phyloP scores from a whole-genome alignment of 140 eudicot species.

The Anethum foeniculum region DNA sequence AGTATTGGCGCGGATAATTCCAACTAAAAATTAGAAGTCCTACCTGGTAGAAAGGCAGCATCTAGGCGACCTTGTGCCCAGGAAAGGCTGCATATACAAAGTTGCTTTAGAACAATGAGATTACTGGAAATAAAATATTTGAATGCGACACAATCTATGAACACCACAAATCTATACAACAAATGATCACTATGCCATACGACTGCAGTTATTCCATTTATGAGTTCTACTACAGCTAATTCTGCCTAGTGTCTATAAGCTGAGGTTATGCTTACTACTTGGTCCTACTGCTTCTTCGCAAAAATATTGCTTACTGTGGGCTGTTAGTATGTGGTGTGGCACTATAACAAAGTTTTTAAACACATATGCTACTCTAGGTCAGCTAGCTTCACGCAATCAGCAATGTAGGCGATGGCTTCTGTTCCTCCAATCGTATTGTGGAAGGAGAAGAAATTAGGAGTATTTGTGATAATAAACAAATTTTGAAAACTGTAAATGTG shows the following conservation, averaged over 20 bases:
- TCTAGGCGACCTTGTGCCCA: conserved; percentile 55
- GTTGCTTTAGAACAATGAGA: neutral
- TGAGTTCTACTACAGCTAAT: too few relatives aligned
- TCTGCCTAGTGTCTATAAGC: neutral
- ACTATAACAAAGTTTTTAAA: neutral
- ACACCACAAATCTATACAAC: neutral
- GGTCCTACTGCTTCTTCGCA: neutral
- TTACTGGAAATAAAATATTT: neutral
- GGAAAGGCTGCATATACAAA: conserved; percentile 46
- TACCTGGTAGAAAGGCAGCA: conserved; percentile 72
- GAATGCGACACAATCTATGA: neutral
- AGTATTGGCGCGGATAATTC: neutral
- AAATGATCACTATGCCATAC: neutral
- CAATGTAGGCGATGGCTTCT: neutral
- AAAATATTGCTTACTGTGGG: neutral
- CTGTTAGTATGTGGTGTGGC: neutral
- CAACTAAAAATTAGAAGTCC: neutral
- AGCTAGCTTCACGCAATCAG: neutral
- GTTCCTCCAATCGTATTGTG: neutral
- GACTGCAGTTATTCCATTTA: neutral
- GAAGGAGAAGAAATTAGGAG: neutral
- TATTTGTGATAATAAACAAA: neutral
- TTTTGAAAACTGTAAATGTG: neutral
- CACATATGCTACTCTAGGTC: neutral
- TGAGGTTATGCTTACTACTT: neutral